A percentile compares a stretch with the other conserved stretches of the same genome.
These are phyloP conservation scores for Wickerhamomyces alni DNA, from an alignment of 805 yeast species.

Conservation along the genomic window DNA sequence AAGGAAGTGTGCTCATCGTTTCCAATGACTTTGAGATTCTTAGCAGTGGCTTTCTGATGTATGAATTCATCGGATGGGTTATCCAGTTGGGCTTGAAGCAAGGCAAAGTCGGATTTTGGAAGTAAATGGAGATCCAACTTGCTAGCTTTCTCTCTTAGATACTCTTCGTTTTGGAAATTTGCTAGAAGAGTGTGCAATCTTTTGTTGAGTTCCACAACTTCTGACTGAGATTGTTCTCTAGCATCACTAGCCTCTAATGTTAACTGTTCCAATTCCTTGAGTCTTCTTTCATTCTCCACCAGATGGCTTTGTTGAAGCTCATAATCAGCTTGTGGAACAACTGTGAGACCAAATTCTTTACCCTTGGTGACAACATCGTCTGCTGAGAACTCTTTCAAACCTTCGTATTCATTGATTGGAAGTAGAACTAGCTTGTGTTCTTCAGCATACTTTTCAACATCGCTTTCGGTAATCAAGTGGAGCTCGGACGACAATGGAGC, in stretches of 20 bases:
- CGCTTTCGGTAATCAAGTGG: constrained; percentile 13
- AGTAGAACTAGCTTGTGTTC: constrained; percentile 24
- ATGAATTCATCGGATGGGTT: constrained; percentile 15
- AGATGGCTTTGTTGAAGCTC: constrained; percentile 3
- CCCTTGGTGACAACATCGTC: constrained; percentile 12
- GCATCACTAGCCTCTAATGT: constrained; percentile 10
- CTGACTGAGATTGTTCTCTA: background rate
- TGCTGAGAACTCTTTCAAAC: constrained; percentile 13
- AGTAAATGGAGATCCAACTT: constrained; percentile 17
- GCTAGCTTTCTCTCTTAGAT: constrained; percentile 24
- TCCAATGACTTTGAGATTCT: constrained; percentile 10
- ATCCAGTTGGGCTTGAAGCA: constrained; percentile 7
- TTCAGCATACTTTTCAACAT: constrained; percentile 26
- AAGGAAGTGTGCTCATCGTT: constrained; percentile 6
- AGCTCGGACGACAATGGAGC: constrained; percentile 21
- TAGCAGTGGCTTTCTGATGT: constrained; percentile 9
- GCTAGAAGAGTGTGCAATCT: constrained; percentile 8
- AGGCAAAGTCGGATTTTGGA: constrained; percentile 9
- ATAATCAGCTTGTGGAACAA: constrained; percentile 9
- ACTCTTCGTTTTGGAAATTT: constrained; percentile 26
- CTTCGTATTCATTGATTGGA: constrained; percentile 17
- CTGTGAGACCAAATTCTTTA: constrained; percentile 13
- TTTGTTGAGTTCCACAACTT: background rate
- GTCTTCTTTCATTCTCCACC: constrained; percentile 1
- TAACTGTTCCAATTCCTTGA: constrained; percentile 8